Percentiles rank a stretch among this genome's conserved stretches.
phyloP scores from a whole-genome alignment of 2,329 filamentous ascomycete species.

The Aspergillus sergii region DNA sequence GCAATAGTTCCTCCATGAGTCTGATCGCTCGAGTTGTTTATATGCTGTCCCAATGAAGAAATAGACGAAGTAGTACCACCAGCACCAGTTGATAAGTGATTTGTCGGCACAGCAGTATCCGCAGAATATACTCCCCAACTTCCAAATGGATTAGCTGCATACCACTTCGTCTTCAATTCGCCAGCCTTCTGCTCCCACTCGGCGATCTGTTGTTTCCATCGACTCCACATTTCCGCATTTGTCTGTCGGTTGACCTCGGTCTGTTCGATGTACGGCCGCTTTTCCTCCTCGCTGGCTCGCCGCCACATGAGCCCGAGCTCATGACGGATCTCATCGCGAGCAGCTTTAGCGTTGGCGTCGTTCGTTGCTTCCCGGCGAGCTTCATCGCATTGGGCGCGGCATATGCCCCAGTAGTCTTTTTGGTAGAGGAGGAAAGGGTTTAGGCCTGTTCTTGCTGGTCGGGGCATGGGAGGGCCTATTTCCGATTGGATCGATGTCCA shows the following conservation, averaged over 20 bases:
- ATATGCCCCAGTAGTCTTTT: conserved; percentile 68
- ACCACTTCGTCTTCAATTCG: conserved; percentile 46
- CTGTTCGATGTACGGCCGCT: conserved; percentile 75
- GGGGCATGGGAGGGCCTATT: conserved; percentile 74
- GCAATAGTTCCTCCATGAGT: background rate
- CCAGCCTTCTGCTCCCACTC: conserved; percentile 47
- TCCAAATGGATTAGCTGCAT: conserved; percentile 40
- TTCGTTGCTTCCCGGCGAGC: conserved; percentile 66
- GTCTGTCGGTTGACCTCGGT: conserved; percentile 70
- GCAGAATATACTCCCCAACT: conserved; percentile 24
- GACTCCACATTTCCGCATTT: conserved; percentile 64
- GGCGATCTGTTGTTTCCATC: conserved; percentile 72
- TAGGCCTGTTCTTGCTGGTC: conserved; percentile 71
- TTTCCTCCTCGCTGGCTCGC: conserved; percentile 69
- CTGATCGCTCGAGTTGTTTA: background rate
- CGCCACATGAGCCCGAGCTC: conserved; percentile 93
- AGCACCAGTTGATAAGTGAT: background rate
- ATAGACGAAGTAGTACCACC: background rate
- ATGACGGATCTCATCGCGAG: conserved; percentile 74
- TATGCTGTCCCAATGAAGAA: background rate
- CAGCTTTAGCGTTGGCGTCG: conserved; percentile 68
- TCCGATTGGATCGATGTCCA: conserved; percentile 58
- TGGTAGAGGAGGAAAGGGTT: conserved; percentile 92
- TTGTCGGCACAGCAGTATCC: background rate
- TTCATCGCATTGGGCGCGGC: conserved; percentile 69